Conservation (phyloP, 2,329 filamentous ascomycete genomes). For the Cyanodermella asteris region DNA sequence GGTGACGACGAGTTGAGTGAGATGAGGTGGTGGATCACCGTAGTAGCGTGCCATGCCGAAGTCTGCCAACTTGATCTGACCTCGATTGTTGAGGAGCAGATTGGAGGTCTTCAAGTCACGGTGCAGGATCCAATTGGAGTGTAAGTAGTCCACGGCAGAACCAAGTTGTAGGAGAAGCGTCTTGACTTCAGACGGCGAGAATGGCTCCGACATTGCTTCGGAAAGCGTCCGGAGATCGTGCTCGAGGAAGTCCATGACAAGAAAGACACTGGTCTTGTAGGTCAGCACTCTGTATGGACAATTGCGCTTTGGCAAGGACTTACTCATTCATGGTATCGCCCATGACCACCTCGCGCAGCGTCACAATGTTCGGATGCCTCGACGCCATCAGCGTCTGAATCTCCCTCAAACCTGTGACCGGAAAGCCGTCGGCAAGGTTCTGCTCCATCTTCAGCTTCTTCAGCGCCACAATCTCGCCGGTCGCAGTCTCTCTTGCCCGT, state of each 20-base stretch:
- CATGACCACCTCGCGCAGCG: constrained; percentile 63
- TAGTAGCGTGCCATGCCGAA: constrained; percentile 94
- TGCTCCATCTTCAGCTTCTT: constrained; percentile 89
- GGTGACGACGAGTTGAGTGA: constrained; percentile 87
- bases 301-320: constrained; percentile 10
- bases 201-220: constrained; percentile 84
- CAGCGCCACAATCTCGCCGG: constrained; percentile 65
- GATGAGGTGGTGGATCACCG: constrained; percentile 50
- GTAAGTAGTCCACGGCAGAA: constrained; percentile 63
- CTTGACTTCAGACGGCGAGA: constrained; percentile 80
- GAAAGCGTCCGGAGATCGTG: constrained; percentile 89
- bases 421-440: constrained; percentile 57
- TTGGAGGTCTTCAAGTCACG: constrained; percentile 88
- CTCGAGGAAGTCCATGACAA: constrained; percentile 94
- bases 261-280: constrained; percentile 44
- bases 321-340: constrained; percentile 41
- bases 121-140: constrained; percentile 76
- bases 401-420: constrained; percentile 79
- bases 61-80: constrained; percentile 85
- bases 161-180: constrained; percentile 67
- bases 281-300: constrained; percentile 4
- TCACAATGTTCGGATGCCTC: constrained; percentile 61
- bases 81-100: constrained; percentile 84
- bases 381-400: constrained; percentile 77
- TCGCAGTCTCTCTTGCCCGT: constrained; percentile 50